phyloP scores from a whole-genome alignment of 2,329 filamentous ascomycete genomes.

The Scleromitrula shiraiana region DNA sequence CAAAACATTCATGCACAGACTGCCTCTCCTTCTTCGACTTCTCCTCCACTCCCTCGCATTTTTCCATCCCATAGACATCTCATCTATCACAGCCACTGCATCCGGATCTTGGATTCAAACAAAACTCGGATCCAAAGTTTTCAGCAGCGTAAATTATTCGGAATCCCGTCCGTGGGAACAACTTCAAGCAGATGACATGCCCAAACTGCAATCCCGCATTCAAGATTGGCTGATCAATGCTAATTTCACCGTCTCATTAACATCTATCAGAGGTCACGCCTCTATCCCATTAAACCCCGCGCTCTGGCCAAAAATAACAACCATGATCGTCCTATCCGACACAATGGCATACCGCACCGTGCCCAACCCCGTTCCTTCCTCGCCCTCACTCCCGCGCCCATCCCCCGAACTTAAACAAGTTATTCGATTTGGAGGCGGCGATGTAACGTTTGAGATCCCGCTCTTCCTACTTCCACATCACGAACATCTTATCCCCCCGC shows the following conservation, averaged over 20 bases:
- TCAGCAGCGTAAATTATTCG: constrained; percentile 29
- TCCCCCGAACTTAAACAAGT: constrained; percentile 39
- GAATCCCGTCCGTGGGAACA: background rate
- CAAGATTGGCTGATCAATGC: too few relatives aligned
- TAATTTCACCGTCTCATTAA: too few relatives aligned
- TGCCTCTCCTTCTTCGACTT: constrained; percentile 41
- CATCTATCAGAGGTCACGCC: constrained; percentile 30
- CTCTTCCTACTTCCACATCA: constrained; percentile 45
- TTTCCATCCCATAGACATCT: constrained; percentile 43
- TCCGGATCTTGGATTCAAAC: constrained; percentile 43
- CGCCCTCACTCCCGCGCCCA: constrained; percentile 41
- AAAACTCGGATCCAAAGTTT: constrained; percentile 40
- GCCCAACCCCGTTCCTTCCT: constrained; percentile 37
- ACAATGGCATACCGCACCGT: constrained; percentile 44
- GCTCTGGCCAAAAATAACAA: too few relatives aligned
- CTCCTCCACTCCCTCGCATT: constrained; percentile 42
- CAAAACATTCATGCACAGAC: constrained; percentile 38
- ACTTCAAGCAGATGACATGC: constrained; percentile 29
- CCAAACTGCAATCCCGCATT: constrained; percentile 12
- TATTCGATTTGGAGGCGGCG: constrained; percentile 41
- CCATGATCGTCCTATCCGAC: constrained; percentile 42
- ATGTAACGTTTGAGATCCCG: constrained; percentile 41
- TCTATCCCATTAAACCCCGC: constrained; percentile 40
- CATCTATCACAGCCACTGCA: constrained; percentile 41
- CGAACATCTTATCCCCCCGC: constrained; percentile 41